Conservation (phyloP, 2,329 filamentous ascomycete species). For the Onygena corvina region DNA sequence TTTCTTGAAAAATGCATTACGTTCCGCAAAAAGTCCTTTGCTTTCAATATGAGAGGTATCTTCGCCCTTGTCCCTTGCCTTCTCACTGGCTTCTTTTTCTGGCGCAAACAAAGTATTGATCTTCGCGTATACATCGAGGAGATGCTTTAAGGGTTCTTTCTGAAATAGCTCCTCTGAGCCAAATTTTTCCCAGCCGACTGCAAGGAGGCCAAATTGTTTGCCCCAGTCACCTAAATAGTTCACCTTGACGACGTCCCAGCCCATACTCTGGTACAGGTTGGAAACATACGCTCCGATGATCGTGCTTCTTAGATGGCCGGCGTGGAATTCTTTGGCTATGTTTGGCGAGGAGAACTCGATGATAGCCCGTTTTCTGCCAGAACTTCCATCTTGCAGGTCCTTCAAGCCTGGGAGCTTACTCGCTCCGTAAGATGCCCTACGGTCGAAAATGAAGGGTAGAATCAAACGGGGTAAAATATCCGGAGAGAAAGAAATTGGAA, state of each 20-base stretch:
- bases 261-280: slow-evolving; percentile 55
- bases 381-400: slow-evolving; percentile 49
- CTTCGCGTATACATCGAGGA: slow-evolving; percentile 70
- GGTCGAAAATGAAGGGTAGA: slow-evolving; percentile 56
- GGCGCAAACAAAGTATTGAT: slow-evolving; percentile 53
- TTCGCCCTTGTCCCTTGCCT: slow-evolving; percentile 35
- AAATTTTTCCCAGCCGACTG: slow-evolving; percentile 62
- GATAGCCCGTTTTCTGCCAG: slow-evolving; percentile 53
- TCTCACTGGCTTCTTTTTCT: slow-evolving; percentile 55
- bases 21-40: slow-evolving; percentile 36
- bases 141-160: slow-evolving; percentile 65
- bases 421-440: slow-evolving; percentile 51
- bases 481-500: slow-evolving; percentile 73
- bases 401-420: slow-evolving; percentile 49
- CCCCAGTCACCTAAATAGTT: slow-evolving; percentile 75
- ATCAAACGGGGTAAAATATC: slow-evolving; percentile 52
- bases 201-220: slow-evolving; percentile 45
- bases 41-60: slow-evolving; percentile 34
- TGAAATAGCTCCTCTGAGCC: slow-evolving; percentile 60
- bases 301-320: slow-evolving; percentile 61
- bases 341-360: slow-evolving; percentile 79
- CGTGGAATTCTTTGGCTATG: slow-evolving; percentile 72
- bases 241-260: slow-evolving; percentile 58
- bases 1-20: slow-evolving; percentile 48
- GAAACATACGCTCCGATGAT: slow-evolving; percentile 63